Conservation (phyloP, 768 basidiomycete genomes). For the Lactarius vividus region DNA sequence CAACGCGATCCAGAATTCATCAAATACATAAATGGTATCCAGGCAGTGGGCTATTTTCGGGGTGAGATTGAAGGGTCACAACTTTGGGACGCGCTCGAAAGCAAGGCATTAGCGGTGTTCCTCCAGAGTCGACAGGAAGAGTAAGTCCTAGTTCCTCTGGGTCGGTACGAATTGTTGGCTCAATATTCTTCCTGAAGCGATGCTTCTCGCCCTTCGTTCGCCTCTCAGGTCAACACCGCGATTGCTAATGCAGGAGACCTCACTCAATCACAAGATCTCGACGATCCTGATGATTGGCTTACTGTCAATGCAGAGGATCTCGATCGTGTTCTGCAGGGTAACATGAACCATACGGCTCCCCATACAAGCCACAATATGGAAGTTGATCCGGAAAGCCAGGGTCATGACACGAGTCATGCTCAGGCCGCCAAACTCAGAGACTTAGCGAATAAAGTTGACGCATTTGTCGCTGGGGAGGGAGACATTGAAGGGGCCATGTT, state of each 20-base stretch:
- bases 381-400: conserved; percentile 43
- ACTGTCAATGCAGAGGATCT: conserved; percentile 72
- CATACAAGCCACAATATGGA: conserved; percentile 45
- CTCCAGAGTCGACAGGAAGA: conserved; percentile 58
- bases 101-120: conserved; percentile 66
- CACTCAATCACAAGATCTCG: conserved; percentile 38
- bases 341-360: conserved; percentile 29
- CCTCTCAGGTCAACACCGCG: conserved; percentile 64
- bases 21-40: conserved; percentile 67
- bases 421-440: conserved; percentile 70
- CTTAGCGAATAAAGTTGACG: conserved; percentile 81
- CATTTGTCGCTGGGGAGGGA: conserved; percentile 90
- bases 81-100: conserved; percentile 71
- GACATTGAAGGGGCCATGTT: conserved; percentile 87
- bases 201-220: conserved; percentile 70
- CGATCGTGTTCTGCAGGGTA: conserved; percentile 64
- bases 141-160: conserved; percentile 46
- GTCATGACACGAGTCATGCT: conserved; percentile 54
- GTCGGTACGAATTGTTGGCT: neutral
- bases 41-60: conserved; percentile 70
- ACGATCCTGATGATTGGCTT: conserved; percentile 86
- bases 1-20: conserved; percentile 63
- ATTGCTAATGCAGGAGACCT: conserved; percentile 44
- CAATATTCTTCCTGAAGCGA: conserved; percentile 39
- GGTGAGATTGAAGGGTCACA: conserved; percentile 74